Evolutionary conservation across 1,284 basidiomycete species (phyloP).

Genomic region (Irpex sp.): DNA sequence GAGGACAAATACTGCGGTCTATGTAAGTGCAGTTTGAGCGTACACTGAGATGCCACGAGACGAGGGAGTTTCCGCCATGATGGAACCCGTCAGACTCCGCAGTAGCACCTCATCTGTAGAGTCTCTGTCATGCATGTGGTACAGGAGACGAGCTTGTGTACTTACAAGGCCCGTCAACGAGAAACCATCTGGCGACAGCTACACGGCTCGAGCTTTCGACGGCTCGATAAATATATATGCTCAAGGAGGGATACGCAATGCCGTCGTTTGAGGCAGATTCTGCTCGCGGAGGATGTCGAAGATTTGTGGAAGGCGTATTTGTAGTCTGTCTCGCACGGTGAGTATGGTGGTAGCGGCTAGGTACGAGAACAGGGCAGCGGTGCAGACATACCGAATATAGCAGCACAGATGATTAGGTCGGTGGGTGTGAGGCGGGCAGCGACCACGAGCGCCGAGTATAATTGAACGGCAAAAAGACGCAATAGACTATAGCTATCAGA

Average conservation of each 20-base stretch:
- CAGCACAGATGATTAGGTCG: conserved; percentile 78
- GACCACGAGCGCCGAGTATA: conserved; percentile 79
- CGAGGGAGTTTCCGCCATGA: too few species aligned
- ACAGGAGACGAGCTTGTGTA: conserved; percentile 13
- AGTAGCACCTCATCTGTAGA: conserved; percentile 80
- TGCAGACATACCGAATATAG: conserved; percentile 46
- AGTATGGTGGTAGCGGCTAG: conserved; percentile 19
- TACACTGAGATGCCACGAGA: too few species aligned
- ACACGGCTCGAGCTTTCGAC: conserved; percentile 61
- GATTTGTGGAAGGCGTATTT: conserved; percentile 81
- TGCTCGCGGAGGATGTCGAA: conserved; percentile 84
- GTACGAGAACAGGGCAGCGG: too few species aligned
- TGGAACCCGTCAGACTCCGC: conserved; percentile 72
- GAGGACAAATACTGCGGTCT: too few species aligned
- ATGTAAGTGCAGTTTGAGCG: too few species aligned
- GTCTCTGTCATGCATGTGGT: too few species aligned
- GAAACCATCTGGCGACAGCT: conserved; percentile 76
- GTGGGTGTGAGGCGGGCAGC: conserved; percentile 93
- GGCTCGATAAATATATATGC: conserved; percentile 85
- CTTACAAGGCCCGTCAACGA: conserved; percentile 77
- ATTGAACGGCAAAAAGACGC: conserved; percentile 64
- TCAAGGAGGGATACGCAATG: conserved; percentile 90
- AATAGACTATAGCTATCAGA: conserved; percentile 39
- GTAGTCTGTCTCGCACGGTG: conserved; percentile 51
- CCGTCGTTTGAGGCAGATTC: conserved; percentile 90